Conservation (phyloP, 352 stramenopile species). For the Phytopythium oedochilum region DNA sequence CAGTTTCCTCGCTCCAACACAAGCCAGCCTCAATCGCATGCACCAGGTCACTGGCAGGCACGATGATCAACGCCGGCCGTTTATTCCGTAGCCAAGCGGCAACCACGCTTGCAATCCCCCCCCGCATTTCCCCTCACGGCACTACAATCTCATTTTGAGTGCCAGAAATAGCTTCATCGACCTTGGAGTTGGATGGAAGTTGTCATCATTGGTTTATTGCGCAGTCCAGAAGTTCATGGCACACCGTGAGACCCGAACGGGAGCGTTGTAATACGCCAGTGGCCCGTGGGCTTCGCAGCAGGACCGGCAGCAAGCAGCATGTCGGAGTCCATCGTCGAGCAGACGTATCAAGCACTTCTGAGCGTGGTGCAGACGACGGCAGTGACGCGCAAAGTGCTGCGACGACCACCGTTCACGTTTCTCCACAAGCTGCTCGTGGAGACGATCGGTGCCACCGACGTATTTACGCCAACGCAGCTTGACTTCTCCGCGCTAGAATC, state of each 20-base stretch:
- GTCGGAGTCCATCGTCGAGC: slow-evolving; percentile 32
- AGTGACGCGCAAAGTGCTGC: slow-evolving; percentile 61
- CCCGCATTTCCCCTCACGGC: neutral
- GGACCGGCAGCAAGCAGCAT: neutral
- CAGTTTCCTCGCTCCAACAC: slow-evolving; percentile 59
- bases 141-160: too few species aligned
- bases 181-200: neutral
- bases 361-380: slow-evolving; percentile 61
- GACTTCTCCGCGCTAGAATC: slow-evolving; percentile 48
- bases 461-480: slow-evolving; percentile 69
- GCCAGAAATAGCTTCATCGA: slow-evolving; percentile 1
- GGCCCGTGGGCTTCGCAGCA: neutral
- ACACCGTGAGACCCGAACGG: neutral
- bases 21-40: slow-evolving; percentile 56
- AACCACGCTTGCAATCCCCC: neutral
- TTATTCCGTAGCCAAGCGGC: slow-evolving; percentile 24
- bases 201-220: neutral
- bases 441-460: slow-evolving; percentile 46
- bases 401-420: slow-evolving; percentile 76
- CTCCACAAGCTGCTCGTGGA: slow-evolving; percentile 78
- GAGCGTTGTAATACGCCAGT: neutral
- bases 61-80: slow-evolving; percentile 31
- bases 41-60: slow-evolving; percentile 19
- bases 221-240: neutral
- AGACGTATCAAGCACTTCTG: slow-evolving; percentile 63